Evolutionary conservation across 208 protist species (phyloP), one percentile per base, ranked within the genome.

Genomic region (Trypanosoma melophagium): DNA sequence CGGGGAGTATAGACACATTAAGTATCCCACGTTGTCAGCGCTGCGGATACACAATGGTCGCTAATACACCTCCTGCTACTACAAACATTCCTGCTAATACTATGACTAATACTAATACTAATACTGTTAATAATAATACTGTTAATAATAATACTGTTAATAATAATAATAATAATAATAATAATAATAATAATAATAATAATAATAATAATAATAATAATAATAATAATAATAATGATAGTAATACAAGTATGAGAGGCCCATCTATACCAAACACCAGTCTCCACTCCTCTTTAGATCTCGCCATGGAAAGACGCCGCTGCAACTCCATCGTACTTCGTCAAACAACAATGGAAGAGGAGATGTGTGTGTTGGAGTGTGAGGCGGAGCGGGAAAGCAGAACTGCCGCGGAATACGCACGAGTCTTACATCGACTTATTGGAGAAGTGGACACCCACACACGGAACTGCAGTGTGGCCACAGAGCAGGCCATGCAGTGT

Each of bases 341-440:
- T n/a, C 54, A 35, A 35, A 41, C 17, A 8, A 19, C 56, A 12
- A 24, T 51, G 40, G 42, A 64, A 45, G 59, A 54, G 3, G 47
- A 51, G 59, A 47, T 64, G 1, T 35, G 42, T 14, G 2, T 41
- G 4, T 38, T 64, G 42, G 45, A 52, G 59, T 51, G 45, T 7
- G 25, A 41, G 28, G 60, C 25, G 25, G 60, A 54, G 47, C 47
- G 35, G 19, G 60, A 52, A 14, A 52, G 21, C 41, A 35, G 58
- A 14, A 50, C 38, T 24, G 51, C 17, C 24, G 49, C 25, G 17
- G 22, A 50, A 0, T n/a, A 38, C 35, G 25, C 38, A 24, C 51
- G 51, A 21, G 17, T 31, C 8, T 7, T 59, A n/a, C n/a, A 59
- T 0, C 40, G 35, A 17, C 24, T 49, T 12, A 50, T 59, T 9